Conservation (phyloP, 2,329 filamentous ascomycete genomes). For the Fusarium verticillioides region DNA sequence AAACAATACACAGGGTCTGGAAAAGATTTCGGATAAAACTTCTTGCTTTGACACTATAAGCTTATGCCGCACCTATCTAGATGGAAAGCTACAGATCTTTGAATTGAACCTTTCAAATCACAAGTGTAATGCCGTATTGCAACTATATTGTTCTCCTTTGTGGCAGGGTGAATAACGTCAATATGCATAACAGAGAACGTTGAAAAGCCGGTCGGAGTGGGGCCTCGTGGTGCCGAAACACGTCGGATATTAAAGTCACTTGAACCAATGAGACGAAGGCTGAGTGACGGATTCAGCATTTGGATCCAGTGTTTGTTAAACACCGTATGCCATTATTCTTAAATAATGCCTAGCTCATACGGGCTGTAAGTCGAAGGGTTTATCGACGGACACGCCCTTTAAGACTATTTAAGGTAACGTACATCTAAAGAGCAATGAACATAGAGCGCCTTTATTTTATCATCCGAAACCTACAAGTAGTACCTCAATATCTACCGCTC, state of each 20-base stretch:
- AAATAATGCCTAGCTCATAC: constrained; percentile 9
- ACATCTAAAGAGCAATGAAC: not conserved
- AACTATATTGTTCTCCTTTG: not conserved
- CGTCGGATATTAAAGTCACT: constrained; percentile 34
- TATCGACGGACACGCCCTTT: not conserved
- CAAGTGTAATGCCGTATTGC: not conserved
- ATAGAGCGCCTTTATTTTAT: not conserved
- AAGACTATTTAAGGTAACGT: constrained; percentile 5
- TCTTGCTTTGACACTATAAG: not conserved
- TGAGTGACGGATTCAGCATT: constrained; percentile 29
- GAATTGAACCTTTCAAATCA: not conserved
- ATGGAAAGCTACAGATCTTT: not conserved
- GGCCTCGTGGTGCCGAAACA: constrained; percentile 20
- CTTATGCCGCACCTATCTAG: not conserved
- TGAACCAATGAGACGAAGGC: constrained; percentile 34
- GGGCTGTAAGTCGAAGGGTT: not conserved
- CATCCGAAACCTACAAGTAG: not conserved
- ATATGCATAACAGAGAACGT: not conserved
- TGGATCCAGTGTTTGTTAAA: not conserved
- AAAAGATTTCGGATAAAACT: not conserved
- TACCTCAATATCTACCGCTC: not conserved
- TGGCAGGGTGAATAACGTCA: not conserved
- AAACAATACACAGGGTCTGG: not conserved
- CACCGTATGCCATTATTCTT: not conserved
- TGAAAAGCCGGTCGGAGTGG: constrained; percentile 6